A percentile compares a stretch with the other conserved stretches of the same genome.
phyloP scores from a whole-genome alignment of 1,284 basidiomycete species.

The Heterobasidion annosum region DNA sequence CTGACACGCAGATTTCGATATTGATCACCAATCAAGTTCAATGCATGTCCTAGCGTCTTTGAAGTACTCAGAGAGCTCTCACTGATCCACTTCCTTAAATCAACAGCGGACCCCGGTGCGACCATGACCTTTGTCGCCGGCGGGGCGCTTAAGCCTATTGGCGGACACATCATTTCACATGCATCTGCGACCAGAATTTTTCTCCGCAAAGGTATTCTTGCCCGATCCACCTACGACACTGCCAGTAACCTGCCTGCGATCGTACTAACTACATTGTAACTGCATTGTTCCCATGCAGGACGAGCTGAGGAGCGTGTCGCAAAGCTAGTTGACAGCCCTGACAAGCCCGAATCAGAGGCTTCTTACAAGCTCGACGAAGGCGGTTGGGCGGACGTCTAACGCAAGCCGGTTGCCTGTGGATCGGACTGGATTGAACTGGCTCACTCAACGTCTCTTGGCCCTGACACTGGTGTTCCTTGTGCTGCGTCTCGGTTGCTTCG shows the following conservation, averaged over 20 bases:
- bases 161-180: constrained; percentile 82
- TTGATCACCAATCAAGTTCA: constrained; percentile 91
- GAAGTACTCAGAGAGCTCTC: background rate
- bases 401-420: background rate
- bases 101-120: constrained; percentile 81
- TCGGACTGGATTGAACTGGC: background rate
- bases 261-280: background rate
- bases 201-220: constrained; percentile 68
- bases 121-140: constrained; percentile 92
- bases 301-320: constrained; percentile 92
- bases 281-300: constrained; percentile 32
- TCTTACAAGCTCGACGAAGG: constrained; percentile 87
- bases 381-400: constrained; percentile 67
- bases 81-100: constrained; percentile 13
- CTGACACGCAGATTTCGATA: constrained; percentile 57
- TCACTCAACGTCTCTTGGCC: background rate
- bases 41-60: constrained; percentile 34
- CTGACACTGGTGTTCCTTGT: background rate
- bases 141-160: constrained; percentile 79
- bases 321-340: constrained; percentile 91
- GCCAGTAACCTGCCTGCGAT: background rate
- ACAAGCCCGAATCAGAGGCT: constrained; percentile 86
- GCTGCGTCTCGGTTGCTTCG: no score
- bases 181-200: constrained; percentile 80
- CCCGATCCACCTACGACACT: background rate